A percentile compares a stretch with the other conserved stretches of the same genome.
These are phyloP conservation scores for Neurospora sp. DNA, from an alignment of 2,329 filamentous ascomycete genomes.

Conservation along the genomic window DNA sequence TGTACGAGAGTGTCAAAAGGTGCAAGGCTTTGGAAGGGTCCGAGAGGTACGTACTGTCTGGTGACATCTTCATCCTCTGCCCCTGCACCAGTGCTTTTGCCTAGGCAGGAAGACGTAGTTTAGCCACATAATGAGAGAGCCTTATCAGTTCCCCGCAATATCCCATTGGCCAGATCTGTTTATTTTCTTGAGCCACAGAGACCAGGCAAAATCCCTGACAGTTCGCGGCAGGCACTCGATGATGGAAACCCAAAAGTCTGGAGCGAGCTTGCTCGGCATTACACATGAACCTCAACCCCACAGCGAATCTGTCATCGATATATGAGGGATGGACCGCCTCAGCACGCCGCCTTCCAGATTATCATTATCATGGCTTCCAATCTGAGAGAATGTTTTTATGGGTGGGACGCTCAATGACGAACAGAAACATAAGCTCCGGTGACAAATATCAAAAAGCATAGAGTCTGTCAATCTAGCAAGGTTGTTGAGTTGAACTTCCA, in stretches of 20 bases:
- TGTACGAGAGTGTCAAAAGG: not conserved
- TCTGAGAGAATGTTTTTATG: not conserved
- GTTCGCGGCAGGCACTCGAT: not conserved
- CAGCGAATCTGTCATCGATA: not conserved
- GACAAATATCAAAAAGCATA: not conserved
- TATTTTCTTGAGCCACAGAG: not conserved
- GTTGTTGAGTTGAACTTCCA: not conserved
- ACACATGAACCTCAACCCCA: not conserved
- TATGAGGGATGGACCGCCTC: not conserved
- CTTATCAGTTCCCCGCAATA: not conserved
- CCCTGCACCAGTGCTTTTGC: not conserved
- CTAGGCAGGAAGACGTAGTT: not conserved
- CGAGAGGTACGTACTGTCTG: not conserved
- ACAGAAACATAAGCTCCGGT: not conserved
- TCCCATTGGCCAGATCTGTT: not conserved
- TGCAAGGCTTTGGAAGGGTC: not conserved
- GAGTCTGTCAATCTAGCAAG: not conserved
- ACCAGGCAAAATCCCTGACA: not conserved
- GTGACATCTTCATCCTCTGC: not conserved
- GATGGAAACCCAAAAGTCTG: not conserved
- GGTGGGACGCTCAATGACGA: not conserved
- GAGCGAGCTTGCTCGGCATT: not conserved
- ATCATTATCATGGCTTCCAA: not conserved
- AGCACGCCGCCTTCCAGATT: not conserved
- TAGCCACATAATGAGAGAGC: not conserved